Conservation (phyloP, 495 filamentous ascomycete genomes). For the Penicillium diatomitis region DNA sequence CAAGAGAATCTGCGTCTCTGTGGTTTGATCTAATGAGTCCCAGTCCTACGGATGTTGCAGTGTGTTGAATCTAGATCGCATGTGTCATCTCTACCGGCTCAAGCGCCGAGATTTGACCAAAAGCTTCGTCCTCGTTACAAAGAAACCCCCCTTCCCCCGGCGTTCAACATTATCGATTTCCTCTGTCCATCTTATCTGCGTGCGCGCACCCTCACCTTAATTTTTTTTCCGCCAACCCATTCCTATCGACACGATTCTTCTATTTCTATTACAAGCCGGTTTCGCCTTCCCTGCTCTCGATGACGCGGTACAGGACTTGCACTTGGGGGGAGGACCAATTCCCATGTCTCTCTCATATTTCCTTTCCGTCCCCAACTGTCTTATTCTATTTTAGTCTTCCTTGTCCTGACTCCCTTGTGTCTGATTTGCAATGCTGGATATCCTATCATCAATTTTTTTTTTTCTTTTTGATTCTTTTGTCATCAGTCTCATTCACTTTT, state of each 20-base stretch:
- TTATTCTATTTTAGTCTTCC: slow-evolving; percentile 11
- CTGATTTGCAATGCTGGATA: slow-evolving; percentile 35
- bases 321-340: neutral
- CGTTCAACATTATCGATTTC: slow-evolving; percentile 33
- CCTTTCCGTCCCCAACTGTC: slow-evolving; percentile 7
- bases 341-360: slow-evolving; percentile 1
- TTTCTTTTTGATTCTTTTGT: slow-evolving; percentile 1
- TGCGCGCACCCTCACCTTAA: slow-evolving; percentile 15
- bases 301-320: slow-evolving; percentile 29
- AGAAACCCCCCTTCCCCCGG: slow-evolving; percentile 32
- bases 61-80: slow-evolving; percentile 32
- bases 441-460: slow-evolving; percentile 28
- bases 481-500: slow-evolving; percentile 5
- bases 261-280: slow-evolving; percentile 26
- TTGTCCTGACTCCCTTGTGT: slow-evolving; percentile 12
- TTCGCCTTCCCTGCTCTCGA: slow-evolving; percentile 32
- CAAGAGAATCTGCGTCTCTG: slow-evolving; percentile 98
- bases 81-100: slow-evolving; percentile 21
- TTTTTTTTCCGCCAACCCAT: slow-evolving; percentile 9
- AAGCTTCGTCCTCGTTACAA: slow-evolving; percentile 17
- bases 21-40: slow-evolving; percentile 77
- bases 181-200: slow-evolving; percentile 9
- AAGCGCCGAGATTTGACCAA: slow-evolving; percentile 20
- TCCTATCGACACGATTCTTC: slow-evolving; percentile 28
- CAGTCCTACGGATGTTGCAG: slow-evolving; percentile 23